Conservation (phyloP, 129 eudicot species). For the carrot (Daucus carota) region DNA sequence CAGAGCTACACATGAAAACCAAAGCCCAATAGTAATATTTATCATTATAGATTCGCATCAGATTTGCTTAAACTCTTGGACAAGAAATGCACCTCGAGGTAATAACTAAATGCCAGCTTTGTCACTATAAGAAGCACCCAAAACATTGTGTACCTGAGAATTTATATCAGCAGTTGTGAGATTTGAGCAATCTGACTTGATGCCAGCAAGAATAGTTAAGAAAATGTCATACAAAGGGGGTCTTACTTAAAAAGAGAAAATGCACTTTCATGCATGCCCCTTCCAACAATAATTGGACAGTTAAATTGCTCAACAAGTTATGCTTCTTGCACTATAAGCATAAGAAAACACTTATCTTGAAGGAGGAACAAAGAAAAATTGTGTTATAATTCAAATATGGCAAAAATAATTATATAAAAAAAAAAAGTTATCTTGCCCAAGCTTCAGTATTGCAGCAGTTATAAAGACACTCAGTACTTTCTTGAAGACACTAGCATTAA, state of each 20-base stretch:
- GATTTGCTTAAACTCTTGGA: neutral
- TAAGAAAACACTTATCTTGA: neutral
- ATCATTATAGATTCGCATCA: neutral
- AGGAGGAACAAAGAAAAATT: neutral
- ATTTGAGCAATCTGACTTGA: conserved; percentile 7
- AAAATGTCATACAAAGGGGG: neutral
- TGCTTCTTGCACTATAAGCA: neutral
- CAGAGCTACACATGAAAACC: neutral
- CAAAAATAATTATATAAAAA: neutral
- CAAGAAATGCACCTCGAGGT: conserved; percentile 59
- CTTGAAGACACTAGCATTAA: conserved; percentile 52
- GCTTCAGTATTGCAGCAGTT: conserved; percentile 88
- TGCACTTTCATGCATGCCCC: conserved; percentile 98
- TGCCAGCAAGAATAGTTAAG: neutral
- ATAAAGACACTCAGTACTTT: conserved; percentile 82
- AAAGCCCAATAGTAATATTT: neutral
- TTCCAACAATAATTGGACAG: conserved; percentile 48
- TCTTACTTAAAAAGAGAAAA: conserved; percentile 92
- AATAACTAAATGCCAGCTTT: conserved; percentile 84
- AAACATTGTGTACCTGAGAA: conserved; percentile 82
- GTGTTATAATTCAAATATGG: neutral
- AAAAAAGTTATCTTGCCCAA: conserved; percentile 60
- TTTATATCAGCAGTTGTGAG: conserved; percentile 8
- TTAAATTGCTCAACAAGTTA: neutral
- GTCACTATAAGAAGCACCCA: conserved; percentile 84